These are phyloP conservation scores for Pulveroboletus frians DNA, from an alignment of 768 basidiomycete genomes.

Conservation along the genomic window DNA sequence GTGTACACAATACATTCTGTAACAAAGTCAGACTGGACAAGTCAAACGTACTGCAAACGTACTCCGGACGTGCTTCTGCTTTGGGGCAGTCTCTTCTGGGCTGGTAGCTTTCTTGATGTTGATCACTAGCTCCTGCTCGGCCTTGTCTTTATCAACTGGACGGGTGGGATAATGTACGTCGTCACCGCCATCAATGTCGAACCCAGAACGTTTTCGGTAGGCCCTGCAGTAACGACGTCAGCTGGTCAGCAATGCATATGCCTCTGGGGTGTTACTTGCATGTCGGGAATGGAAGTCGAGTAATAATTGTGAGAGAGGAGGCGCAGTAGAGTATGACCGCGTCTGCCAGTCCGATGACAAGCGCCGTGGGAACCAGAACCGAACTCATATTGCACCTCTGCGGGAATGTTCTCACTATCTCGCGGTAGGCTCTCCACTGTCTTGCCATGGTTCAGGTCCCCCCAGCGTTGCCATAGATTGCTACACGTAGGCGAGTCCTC, in stretches of 20 bases:
- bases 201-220: conserved; percentile 35
- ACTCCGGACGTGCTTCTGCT: conserved; percentile 99
- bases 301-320: background rate
- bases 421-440: conserved; percentile 10
- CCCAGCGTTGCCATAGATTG: conserved; percentile 3
- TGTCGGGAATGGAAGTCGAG: conserved; percentile 7
- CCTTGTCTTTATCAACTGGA: conserved; percentile 98
- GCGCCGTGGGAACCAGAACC: conserved; percentile 19
- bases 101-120: conserved; percentile 99
- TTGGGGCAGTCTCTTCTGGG: conserved; percentile 92
- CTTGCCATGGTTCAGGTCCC: conserved; percentile 6
- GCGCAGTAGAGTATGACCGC: conserved; percentile 7
- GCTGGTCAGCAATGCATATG: background rate
- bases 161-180: conserved; percentile 90
- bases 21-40: conserved; percentile 10
- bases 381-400: background rate
- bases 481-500: conserved; percentile 15
- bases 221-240: conserved; percentile 27
- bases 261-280: conserved; percentile 20
- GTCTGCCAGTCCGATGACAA: background rate
- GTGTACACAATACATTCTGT: conserved; percentile 97
- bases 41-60: conserved; percentile 31
- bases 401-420: conserved; percentile 17
- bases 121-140: conserved; percentile 86
- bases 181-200: conserved; percentile 69